Conservation (phyloP, 805 yeast species). For the Brettanomyces anomalus region DNA sequence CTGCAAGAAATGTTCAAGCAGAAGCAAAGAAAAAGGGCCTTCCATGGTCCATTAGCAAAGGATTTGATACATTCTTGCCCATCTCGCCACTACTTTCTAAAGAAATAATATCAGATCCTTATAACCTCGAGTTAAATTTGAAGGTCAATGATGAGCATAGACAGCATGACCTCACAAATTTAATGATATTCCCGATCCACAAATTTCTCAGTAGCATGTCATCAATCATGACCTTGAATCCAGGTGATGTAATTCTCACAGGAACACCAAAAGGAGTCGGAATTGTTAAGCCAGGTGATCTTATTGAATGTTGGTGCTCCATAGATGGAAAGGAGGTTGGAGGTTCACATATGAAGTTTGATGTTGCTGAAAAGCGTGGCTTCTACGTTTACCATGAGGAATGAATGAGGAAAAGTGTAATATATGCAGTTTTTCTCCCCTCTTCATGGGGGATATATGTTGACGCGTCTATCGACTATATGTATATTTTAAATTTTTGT, state of each 20-base stretch:
- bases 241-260: conserved; percentile 86
- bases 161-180: conserved; percentile 66
- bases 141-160: conserved; percentile 60
- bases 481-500: not conserved
- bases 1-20: conserved; percentile 93
- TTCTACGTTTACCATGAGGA: conserved; percentile 39
- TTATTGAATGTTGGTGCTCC: conserved; percentile 51
- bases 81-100: conserved; percentile 68
- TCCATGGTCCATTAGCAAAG: conserved; percentile 96
- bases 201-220: conserved; percentile 74
- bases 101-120: conserved; percentile 58
- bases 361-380: conserved; percentile 49
- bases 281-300: conserved; percentile 67
- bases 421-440: not conserved
- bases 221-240: conserved; percentile 79
- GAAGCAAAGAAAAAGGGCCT: conserved; percentile 89
- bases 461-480: not conserved
- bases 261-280: conserved; percentile 99
- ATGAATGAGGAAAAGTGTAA: conserved; percentile 5
- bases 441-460: no score
- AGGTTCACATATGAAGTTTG: conserved; percentile 37
- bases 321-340: conserved; percentile 49
- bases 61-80: conserved; percentile 94
- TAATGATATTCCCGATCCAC: conserved; percentile 87
- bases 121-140: conserved; percentile 53